Evolutionary conservation across 2,329 filamentous ascomycete species (phyloP), one percentile per base, ranked within the genome.

Genomic region (Diaporthe sp.): DNA sequence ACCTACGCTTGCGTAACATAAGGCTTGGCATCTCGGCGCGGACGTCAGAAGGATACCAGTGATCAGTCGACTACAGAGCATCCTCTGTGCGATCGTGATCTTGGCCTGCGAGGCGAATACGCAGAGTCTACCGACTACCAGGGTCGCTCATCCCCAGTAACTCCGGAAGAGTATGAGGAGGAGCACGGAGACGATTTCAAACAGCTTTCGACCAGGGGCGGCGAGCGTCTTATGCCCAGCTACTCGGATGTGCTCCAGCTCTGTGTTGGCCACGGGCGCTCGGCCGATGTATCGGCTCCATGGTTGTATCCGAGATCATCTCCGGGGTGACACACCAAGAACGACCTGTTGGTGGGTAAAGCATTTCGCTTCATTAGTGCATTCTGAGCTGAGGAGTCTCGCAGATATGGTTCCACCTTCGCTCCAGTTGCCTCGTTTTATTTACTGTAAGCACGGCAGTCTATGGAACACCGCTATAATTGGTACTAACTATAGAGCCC

Each of bases 151-250:
- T 19, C 9, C 7, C 1, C 46, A 9, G 19, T 39, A 19, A 37
- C 13, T 8, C 12, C 12, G 42, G 19, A 53, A 34, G 4, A 67
- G 19, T 10, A 6, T 2, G 15, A 9, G 2, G 22, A 10, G 25
- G 25, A 2, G 8, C 2, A 8, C 60, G 5, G 2, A 2, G 8
- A 0, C 15, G 3, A 2, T 5, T 60, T 15, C 19, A 13, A 9
- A 22, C 10, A 5, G 25, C 17, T 15, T 60, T 31, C 51, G 28
- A 2, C 1, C 19, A 13, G 37, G n/a, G 31, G 25, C 31, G 25
- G 19, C 1, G 25, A 2, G 8, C 10, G 6, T 7, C 46, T 53
- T 53, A 31, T 25, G 10, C 4, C 25, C 25, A 2, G 4, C 7
- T 8, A 22, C 3, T 31, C 15, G 15, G 8, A 28, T 46, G 25